phyloP scores from a whole-genome alignment of 2,329 filamentous ascomycete species.

The Fusarium secorum region DNA sequence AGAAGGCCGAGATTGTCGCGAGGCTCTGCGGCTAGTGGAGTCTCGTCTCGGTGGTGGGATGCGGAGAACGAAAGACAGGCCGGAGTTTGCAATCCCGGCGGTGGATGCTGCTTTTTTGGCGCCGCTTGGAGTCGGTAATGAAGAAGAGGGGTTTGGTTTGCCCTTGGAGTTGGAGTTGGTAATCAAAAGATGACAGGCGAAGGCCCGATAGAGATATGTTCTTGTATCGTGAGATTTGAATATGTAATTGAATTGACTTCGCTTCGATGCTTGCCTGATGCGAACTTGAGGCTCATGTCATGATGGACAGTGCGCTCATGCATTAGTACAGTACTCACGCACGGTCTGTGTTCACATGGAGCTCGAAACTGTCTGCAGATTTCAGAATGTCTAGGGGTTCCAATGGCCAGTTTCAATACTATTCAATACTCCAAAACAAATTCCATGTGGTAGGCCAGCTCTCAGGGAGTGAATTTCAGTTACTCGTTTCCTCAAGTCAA shows the following conservation, averaged over 20 bases:
- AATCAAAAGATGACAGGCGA: conserved; percentile 28
- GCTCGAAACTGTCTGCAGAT: rapidly evolving
- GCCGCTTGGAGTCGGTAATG: conserved; percentile 24
- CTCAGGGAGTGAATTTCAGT: not conserved
- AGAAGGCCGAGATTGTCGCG: conserved; percentile 25
- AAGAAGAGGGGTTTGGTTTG: conserved; percentile 22
- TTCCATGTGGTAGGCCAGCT: rapidly evolving
- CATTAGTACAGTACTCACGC: conserved; percentile 12
- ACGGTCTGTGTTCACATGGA: conserved; percentile 1
- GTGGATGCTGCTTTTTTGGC: conserved; percentile 12
- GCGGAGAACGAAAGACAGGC: conserved; percentile 15
- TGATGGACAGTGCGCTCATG: conserved; percentile 24
- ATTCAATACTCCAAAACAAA: not conserved
- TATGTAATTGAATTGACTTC: conserved; percentile 20
- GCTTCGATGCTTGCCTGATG: not conserved
- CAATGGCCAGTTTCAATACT: not conserved
- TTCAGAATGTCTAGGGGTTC: rapidly evolving
- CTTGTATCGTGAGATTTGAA: conserved; percentile 10
- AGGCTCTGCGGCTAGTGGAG: conserved; percentile 30
- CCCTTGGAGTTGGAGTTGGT: conserved; percentile 5
- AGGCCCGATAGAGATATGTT: conserved; percentile 12
- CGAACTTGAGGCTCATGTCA: conserved; percentile 12
- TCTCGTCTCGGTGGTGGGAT: conserved; percentile 29
- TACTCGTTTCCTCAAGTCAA: not conserved
- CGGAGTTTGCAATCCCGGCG: conserved; percentile 28